Conservation (phyloP, 345 rosid species). For the Salix exigua region DNA sequence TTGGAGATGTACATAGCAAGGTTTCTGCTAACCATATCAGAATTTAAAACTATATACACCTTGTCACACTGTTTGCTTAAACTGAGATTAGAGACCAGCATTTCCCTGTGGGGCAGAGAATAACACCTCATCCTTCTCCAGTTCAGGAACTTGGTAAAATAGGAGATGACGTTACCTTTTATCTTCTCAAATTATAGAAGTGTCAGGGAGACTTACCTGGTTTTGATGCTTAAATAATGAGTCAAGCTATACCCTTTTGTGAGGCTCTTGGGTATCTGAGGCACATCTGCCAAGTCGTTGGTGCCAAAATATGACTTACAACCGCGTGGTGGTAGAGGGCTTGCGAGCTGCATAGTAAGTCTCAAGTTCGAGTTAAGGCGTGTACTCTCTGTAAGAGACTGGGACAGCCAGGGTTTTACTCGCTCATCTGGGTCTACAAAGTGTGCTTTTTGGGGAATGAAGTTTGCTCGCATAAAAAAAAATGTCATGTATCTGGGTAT, state of each 20-base stretch:
- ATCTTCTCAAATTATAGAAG: background rate
- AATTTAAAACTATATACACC: background rate
- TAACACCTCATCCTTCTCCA: background rate
- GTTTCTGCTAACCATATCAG: background rate
- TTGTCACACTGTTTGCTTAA: no score
- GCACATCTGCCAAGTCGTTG: background rate
- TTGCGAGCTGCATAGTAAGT: no score
- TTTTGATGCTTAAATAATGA: background rate
- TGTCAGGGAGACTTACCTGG: background rate
- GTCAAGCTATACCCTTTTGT: background rate
- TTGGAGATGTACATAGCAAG: background rate
- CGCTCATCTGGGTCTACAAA: no score
- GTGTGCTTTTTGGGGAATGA: no score
- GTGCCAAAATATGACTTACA: no score
- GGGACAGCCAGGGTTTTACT: no score
- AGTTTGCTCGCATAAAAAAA: no score
- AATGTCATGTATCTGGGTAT: no score
- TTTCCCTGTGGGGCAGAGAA: background rate
- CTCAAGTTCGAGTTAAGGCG: no score
- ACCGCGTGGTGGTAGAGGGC: no score
- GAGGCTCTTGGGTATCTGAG: background rate
- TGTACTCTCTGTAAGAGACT: no score
- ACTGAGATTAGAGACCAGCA: background rate
- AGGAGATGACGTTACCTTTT: background rate
- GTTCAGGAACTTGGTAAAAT: background rate